Conservation (phyloP, 2,329 filamentous ascomycete genomes). For the Fusarium armeniacum region DNA sequence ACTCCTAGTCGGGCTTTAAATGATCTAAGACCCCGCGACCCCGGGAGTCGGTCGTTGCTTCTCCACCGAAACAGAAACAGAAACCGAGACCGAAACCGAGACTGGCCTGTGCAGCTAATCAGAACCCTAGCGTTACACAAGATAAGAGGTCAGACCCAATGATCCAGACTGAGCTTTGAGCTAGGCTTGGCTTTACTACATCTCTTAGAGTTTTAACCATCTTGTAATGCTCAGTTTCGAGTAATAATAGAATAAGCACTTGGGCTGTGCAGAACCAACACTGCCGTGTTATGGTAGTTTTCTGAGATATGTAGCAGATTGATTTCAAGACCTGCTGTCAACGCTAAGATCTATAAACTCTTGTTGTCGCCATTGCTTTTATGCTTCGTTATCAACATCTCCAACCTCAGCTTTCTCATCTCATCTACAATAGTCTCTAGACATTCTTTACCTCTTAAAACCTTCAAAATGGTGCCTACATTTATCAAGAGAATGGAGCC, state of each 20-base stretch:
- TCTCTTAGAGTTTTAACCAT: not conserved
- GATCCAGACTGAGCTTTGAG: not conserved
- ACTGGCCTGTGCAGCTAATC: not conserved
- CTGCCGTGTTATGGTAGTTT: not conserved
- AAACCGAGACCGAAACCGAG: not conserved
- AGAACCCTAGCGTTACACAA: not conserved
- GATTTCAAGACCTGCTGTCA: not conserved
- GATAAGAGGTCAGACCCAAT: not conserved
- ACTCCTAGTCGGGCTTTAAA: not conserved
- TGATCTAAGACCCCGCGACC: too few relatives aligned
- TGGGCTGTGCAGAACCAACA: not conserved
- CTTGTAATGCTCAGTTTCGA: not conserved
- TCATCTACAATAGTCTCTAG: not conserved
- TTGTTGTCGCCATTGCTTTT: not conserved
- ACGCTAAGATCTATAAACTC: not conserved
- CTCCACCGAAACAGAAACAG: not conserved
- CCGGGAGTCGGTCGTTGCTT: not conserved
- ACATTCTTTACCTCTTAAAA: not conserved
- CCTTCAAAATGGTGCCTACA: not conserved
- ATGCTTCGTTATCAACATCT: not conserved
- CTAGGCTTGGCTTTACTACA: not conserved
- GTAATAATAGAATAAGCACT: not conserved
- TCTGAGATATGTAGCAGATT: not conserved
- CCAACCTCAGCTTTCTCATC: not conserved
- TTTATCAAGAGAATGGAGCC: not conserved